Evolutionary conservation across 208 protist species (phyloP).

Genomic region (Spongospora subterranea): DNA sequence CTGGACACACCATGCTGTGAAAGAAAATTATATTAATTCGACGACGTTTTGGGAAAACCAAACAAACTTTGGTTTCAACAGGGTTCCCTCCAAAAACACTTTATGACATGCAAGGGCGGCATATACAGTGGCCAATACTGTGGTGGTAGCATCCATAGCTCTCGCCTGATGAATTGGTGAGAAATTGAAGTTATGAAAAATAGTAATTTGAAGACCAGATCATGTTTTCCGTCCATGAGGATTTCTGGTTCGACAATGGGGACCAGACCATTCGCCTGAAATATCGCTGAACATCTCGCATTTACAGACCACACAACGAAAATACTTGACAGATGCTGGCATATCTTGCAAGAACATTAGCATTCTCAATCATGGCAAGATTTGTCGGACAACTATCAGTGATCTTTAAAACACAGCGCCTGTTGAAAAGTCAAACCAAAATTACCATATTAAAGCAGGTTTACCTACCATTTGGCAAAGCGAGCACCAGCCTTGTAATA

Average conservation of each 20-base stretch:
- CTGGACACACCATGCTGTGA: slow-evolving; percentile 89
- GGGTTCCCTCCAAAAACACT: slow-evolving; percentile 88
- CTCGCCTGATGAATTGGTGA: not conserved
- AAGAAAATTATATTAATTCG: not conserved
- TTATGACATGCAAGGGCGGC: slow-evolving; percentile 87
- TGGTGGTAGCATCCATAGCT: slow-evolving; percentile 83
- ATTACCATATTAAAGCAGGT: slow-evolving; percentile 43
- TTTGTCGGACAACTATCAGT: slow-evolving; percentile 85
- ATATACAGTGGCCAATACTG: slow-evolving; percentile 75
- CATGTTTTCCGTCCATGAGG: slow-evolving; percentile 91
- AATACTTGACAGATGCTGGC: slow-evolving; percentile 87
- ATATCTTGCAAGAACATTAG: slow-evolving; percentile 89
- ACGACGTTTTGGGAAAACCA: not conserved
- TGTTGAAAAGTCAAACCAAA: not conserved
- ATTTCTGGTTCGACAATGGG: slow-evolving; percentile 97
- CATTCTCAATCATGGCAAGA: slow-evolving; percentile 86
- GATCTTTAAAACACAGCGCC: slow-evolving; percentile 86
- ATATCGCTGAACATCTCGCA: slow-evolving; percentile 87
- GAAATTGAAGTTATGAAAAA: too few species aligned
- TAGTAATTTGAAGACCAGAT: too few species aligned
- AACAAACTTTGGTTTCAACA: slow-evolving; percentile 90
- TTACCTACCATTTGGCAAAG: slow-evolving; percentile 95
- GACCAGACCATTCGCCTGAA: slow-evolving; percentile 90
- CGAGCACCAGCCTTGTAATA: slow-evolving; percentile 92
- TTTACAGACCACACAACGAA: not conserved